Percentiles rank a stretch among this genome's conserved stretches.
Conservation (phyloP, 192 early-diverging fungal genomes). For the Backusella australiensis region DNA sequence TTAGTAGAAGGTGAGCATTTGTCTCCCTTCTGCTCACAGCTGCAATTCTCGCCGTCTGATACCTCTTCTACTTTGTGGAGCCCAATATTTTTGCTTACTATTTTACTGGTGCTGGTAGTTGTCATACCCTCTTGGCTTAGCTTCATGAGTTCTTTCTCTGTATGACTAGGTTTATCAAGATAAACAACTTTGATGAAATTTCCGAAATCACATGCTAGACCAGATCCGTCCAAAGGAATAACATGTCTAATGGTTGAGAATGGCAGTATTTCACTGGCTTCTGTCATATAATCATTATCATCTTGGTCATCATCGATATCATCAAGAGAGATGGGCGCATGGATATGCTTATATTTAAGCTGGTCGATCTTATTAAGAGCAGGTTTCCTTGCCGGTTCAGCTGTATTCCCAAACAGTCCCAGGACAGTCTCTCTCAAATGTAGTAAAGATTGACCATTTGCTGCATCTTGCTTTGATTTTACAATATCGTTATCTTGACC, state of each 20-base stretch:
- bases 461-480: not conserved
- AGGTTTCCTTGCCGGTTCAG: not conserved
- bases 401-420: not conserved
- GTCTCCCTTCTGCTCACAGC: not conserved
- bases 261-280: slow-evolving; percentile 22
- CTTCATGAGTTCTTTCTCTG: slow-evolving; percentile 8
- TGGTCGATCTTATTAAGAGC: not conserved
- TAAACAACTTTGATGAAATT: slow-evolving; percentile 37
- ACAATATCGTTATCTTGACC: not conserved
- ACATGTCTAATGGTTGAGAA: slow-evolving; percentile 30
- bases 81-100: not conserved
- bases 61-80: not conserved
- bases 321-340: not conserved
- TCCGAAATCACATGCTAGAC: slow-evolving; percentile 35
- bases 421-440: not conserved
- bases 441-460: not conserved
- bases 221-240: slow-evolving; percentile 25
- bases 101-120: not conserved
- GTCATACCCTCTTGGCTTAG: not conserved
- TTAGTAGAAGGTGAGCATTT: not conserved
- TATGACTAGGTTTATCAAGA: slow-evolving; percentile 11
- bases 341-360: not conserved
- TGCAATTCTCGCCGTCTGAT: not conserved
- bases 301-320: not conserved
- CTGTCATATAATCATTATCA: slow-evolving; percentile 13